Base-by-base conservation (phyloP, 2,329 filamentous ascomycete genomes). In the Botrytis pseudocinerea region DNA sequence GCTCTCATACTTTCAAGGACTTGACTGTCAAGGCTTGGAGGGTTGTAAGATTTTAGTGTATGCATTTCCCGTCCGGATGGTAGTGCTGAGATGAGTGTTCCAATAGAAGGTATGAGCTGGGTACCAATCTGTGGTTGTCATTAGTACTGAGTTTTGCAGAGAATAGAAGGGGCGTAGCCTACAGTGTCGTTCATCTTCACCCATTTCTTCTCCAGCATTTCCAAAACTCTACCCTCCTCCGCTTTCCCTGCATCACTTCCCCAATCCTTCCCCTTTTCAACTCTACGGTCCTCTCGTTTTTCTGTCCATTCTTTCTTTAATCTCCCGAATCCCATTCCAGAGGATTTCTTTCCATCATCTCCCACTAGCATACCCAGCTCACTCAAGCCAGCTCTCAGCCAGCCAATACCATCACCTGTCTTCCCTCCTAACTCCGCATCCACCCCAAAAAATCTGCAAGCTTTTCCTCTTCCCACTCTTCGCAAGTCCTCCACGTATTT, bases 131-230 rank as follows among this genome's bases (percentile, higher is more conserved):
- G 75, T 2, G n/a, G 7, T 38, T 14, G 42, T 54, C 66, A 75
- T 72, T 59, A 72, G 69, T 70, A 74, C 48, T 35, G 28, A 9
- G 22, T 9, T 59, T 57, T 20, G 28, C 28, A 68, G 44, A 18
- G 40, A 60, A 28, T n/a, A 32, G 25, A 48, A 40, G 20, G 20
- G 35, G 73, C 20, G 14, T 35, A 32, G 82, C 89, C 84, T 83
- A 97, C 93, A 28, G 93, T 97, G 82, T 98, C 94, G 80, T 99
- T 99, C 82, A 94, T 90, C 83, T 94, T 96, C 75, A 89, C 90
- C 95, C 96, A 98, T 81, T 97, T 98, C 54, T 86, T 87, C 78
- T 97, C 89, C 48, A 99, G 84, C 90, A 96, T 93, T 78, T 96
- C 93, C 69, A 98, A 86, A 3, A 98, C 92, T 72, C 94, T 87